Base-by-base conservation (phyloP, 1,284 basidiomycete genomes). In the Schizophyllum commune region DNA sequence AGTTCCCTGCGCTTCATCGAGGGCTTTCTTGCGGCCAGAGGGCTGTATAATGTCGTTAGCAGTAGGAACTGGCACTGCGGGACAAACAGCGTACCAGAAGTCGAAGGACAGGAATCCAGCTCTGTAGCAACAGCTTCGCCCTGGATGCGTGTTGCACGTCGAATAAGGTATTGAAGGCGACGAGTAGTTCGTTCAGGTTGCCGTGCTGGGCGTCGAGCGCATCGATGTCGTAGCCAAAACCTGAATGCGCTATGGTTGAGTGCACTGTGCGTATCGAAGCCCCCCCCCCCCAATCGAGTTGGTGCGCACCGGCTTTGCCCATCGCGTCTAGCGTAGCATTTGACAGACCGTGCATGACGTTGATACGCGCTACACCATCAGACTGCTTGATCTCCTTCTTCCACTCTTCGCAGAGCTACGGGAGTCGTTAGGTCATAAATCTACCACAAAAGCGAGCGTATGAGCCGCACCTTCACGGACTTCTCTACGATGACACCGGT, bases 401-500 rank as follows among this genome's bases (percentile, higher is more conserved):
- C 64, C 60, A 63, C 6, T 57, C 19, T 19, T 65, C 64, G 11
- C 64, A 60, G 1, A 63, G 64, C 64, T 65, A n/a, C 2, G 34
- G n/a, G 2, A 15, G 11, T n/a, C 20, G 1, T 27, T 9, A 47
- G 34, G 15, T n/a, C n/a, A n/a, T n/a, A n/a, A n/a, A n/a, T n/a
- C n/a, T n/a, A n/a, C n/a, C n/a, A n/a, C n/a, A n/a, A n/a, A n/a
- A n/a, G n/a, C n/a, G n/a, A n/a, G n/a, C n/a, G n/a, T n/a, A n/a
- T n/a, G n/a, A n/a, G n/a, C 22, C n/a, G 20, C 15, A 2, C 64
- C 58, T 61, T 52, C 0, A 56, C 32, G 4, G 60, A 11, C 27
- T 63, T 65, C 51, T 63, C 64, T 2, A 63, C 27, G 11, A 63
- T 61, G 9, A 63, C 9, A 34, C 63, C 64, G 4, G 58, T 65